A percentile compares a stretch with the other conserved stretches of the same genome.
Conservation (phyloP, 208 protist genomes). For the Trypanosoma conorhini region DNA sequence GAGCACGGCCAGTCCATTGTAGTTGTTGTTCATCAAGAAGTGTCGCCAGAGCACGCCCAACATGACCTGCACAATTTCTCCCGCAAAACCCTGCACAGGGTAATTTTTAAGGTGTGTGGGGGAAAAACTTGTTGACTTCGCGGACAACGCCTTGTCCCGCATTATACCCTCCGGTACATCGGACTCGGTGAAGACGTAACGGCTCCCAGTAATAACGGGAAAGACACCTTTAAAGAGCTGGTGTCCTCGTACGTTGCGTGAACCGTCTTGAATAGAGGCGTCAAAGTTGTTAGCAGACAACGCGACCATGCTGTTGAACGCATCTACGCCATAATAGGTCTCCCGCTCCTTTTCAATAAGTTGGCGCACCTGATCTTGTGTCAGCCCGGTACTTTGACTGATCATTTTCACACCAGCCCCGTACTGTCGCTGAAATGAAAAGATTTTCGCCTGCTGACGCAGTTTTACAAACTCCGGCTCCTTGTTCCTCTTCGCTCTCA, state of each 20-base stretch:
- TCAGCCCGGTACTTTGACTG: slow-evolving; percentile 89
- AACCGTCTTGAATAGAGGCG: slow-evolving; percentile 83
- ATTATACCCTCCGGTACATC: slow-evolving; percentile 83
- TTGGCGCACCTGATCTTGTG: slow-evolving; percentile 89
- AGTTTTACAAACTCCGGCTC: slow-evolving; percentile 92
- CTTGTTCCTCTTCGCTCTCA: slow-evolving; percentile 91
- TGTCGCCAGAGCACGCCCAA: slow-evolving; percentile 91
- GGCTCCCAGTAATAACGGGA: slow-evolving; percentile 87
- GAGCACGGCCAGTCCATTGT: slow-evolving; percentile 87
- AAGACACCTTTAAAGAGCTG: slow-evolving; percentile 94
- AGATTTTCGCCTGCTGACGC: slow-evolving; percentile 93
- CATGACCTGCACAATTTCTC: slow-evolving; percentile 94
- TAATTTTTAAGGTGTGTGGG: slow-evolving; percentile 94
- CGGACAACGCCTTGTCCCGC: slow-evolving; percentile 40
- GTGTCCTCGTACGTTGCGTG: slow-evolving; percentile 83
- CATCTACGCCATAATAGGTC: slow-evolving; percentile 86
- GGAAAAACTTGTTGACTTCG: slow-evolving; percentile 92
- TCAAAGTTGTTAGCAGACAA: slow-evolving; percentile 91
- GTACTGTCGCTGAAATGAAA: slow-evolving; percentile 95
- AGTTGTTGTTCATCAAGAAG: slow-evolving; percentile 86
- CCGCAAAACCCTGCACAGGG: slow-evolving; percentile 93
- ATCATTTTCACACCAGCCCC: slow-evolving; percentile 92
- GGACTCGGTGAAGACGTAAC: slow-evolving; percentile 91
- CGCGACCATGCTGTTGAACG: slow-evolving; percentile 91
- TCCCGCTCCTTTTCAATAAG: slow-evolving; percentile 92